Evolutionary conservation across 768 basidiomycete genomes (phyloP), one percentile per base, ranked within the genome.

Genomic region (Serendipita sp.): DNA sequence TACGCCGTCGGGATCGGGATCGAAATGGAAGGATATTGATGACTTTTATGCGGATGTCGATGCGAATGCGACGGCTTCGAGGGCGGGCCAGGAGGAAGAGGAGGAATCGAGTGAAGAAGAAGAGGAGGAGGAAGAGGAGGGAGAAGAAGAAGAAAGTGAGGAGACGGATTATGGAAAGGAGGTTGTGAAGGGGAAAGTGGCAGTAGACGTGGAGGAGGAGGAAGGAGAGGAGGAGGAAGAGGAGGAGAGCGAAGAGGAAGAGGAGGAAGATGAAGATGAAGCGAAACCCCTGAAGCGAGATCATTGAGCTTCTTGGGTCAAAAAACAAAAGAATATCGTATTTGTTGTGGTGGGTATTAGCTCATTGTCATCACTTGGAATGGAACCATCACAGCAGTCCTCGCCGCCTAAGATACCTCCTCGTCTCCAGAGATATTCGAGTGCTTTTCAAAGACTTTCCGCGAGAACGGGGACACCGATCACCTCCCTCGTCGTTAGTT

Each of bases 401-500:
- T 20, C 45, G 17, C 53, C 11, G 53, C 17, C 45, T 50, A 22
- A 31, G 3, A 28, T 58, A 14, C 53, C 53, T 11, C 17, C 9
- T 24, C 22, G 53, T n/a, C 31, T 58, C 24, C n/a, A 58, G n/a
- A 9, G 16, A 3, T 85, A 81, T 74, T 80, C 72, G 65, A 72
- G 77, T 31, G 79, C 80, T 0, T 78, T 93, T 33, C 73, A 76
- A 17, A 73, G 77, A 1, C 68, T 92, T 11, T 84, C 91, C 17
- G 72, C 77, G 3, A 80, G 84, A 41, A 90, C 90, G 17, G 82
- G 86, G 17, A 77, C 87, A 1, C 88, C 89, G 14, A 70, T 94
- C 0, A 78, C 90, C 0, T 90, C 90, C 11, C 79, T 96, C 65
- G 66, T 81, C 7, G 66, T 88, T 43, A 90, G 91, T 0, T 95